Conservation (phyloP, 495 filamentous ascomycete genomes). For the Hyaloscypha variabilis region DNA sequence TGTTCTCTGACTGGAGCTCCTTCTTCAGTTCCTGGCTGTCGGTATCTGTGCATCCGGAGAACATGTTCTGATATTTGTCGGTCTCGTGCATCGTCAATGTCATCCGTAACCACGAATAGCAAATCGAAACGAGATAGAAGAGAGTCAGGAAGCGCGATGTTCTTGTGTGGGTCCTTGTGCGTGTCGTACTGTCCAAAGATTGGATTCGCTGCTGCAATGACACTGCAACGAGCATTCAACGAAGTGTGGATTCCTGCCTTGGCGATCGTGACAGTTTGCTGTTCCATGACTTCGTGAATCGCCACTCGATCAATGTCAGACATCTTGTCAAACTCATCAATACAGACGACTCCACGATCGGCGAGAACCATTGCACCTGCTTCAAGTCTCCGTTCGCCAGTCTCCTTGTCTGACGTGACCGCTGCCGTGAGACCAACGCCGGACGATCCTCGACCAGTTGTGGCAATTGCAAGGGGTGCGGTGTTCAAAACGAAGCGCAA, state of each 20-base stretch:
- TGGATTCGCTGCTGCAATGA: slow-evolving; percentile 95
- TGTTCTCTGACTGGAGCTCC: slow-evolving; percentile 94
- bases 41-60: slow-evolving; percentile 95
- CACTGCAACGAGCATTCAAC: slow-evolving; percentile 94
- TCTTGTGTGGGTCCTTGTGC: slow-evolving; percentile 97
- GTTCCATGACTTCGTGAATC: slow-evolving; percentile 99
- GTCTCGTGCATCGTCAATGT: slow-evolving; percentile 92
- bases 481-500: slow-evolving; percentile 98
- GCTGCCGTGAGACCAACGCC: slow-evolving; percentile 98
- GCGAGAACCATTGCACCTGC: slow-evolving; percentile 99
- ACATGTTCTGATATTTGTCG: slow-evolving; percentile 95
- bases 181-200: slow-evolving; percentile 98
- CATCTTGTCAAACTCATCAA: slow-evolving; percentile 99
- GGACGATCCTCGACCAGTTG: slow-evolving; percentile 95
- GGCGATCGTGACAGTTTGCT: slow-evolving; percentile 98
- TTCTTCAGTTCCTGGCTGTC: slow-evolving; percentile 91
- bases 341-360: slow-evolving; percentile 96
- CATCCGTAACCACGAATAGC: slow-evolving; percentile 96
- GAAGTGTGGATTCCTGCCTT: slow-evolving; percentile 99
- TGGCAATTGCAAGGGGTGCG: slow-evolving; percentile 94
- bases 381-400: slow-evolving; percentile 91
- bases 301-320: slow-evolving; percentile 96
- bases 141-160: slow-evolving; percentile 97
- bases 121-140: slow-evolving; percentile 98
- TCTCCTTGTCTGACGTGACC: slow-evolving; percentile 96